Conservation (phyloP, 140 eudicot species). For the Ambrosia hybrid region DNA sequence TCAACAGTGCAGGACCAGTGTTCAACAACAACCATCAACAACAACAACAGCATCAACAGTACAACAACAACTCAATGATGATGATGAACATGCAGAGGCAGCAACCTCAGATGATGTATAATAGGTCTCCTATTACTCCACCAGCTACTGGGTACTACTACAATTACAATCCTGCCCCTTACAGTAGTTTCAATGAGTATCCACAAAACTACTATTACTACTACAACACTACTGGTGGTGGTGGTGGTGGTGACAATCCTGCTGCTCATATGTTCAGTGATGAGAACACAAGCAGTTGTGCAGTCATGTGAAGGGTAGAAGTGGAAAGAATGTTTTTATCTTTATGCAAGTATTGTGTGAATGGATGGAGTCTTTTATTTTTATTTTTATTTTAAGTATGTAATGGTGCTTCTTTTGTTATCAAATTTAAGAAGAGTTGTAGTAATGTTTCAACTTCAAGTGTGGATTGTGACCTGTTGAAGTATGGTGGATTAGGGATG, state of each 20-base stretch:
- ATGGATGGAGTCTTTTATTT: constrained; percentile 20
- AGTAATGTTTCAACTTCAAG: neutral
- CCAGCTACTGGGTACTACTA: constrained; percentile 68
- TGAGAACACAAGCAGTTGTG: constrained; percentile 75
- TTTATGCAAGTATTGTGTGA: constrained; percentile 33
- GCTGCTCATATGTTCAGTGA: constrained; percentile 66
- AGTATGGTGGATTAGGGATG: too few relatives aligned
- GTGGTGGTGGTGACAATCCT: constrained; percentile 32
- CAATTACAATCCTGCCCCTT: constrained; percentile 48
- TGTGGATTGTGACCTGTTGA: neutral
- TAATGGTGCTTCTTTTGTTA: constrained; percentile 31
- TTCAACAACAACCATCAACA: neutral
- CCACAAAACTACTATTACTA: constrained; percentile 26
- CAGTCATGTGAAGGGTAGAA: constrained; percentile 54
- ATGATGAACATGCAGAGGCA: constrained; percentile 58
- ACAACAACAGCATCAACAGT: constrained; percentile 33
- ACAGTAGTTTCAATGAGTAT: constrained; percentile 29
- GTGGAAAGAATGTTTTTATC: constrained; percentile 14
- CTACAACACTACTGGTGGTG: neutral
- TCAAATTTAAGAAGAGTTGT: constrained; percentile 20
- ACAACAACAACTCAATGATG: constrained; percentile 48
- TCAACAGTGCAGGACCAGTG: constrained; percentile 26
- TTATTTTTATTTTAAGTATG: constrained; percentile 12
- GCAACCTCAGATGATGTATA: constrained; percentile 82
- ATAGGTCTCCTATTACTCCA: constrained; percentile 61